Conservation (phyloP, 352 stramenopile species). For the Thraustotheca clavata region DNA sequence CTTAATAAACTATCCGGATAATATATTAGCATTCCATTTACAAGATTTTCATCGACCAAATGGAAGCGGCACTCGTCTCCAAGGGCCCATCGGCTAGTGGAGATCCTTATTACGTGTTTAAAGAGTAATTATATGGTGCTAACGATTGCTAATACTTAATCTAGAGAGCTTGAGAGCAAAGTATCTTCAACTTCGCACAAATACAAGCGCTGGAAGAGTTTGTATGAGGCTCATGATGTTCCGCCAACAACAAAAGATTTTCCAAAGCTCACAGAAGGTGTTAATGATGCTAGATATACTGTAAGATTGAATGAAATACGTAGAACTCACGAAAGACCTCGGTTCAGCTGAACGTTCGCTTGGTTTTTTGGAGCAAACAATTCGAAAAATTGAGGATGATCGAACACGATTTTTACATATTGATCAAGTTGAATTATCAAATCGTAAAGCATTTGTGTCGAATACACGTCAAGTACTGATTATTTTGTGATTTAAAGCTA, state of each 20-base stretch:
- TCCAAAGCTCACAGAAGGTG: constrained; percentile 45
- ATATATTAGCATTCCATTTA: too few relatives aligned
- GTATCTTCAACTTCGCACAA: constrained; percentile 61
- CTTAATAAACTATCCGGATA: too few relatives aligned
- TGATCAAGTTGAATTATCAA: constrained; percentile 55
- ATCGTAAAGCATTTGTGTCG: constrained; percentile 60
- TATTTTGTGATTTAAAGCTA: not conserved
- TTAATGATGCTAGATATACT: constrained; percentile 3
- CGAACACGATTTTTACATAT: constrained; percentile 77
- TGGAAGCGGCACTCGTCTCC: constrained; percentile 8
- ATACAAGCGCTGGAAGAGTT: constrained; percentile 54
- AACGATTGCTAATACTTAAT: not conserved
- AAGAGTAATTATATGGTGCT: constrained; percentile 39
- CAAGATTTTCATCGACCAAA: too few relatives aligned
- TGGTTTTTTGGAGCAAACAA: constrained; percentile 76
- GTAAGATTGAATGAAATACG: not conserved
- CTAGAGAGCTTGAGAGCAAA: constrained; percentile 67
- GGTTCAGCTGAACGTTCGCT: constrained; percentile 56
- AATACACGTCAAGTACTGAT: constrained; percentile 32
- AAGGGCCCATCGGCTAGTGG: constrained; percentile 32
- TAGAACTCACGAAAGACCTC: constrained; percentile 53
- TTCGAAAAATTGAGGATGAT: constrained; percentile 74
- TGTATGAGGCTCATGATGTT: constrained; percentile 37
- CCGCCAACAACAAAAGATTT: constrained; percentile 40
- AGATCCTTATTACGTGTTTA: constrained; percentile 80